phyloP scores from a whole-genome alignment of 176 grass and related monocot genomes.

The Avena atlantica region DNA sequence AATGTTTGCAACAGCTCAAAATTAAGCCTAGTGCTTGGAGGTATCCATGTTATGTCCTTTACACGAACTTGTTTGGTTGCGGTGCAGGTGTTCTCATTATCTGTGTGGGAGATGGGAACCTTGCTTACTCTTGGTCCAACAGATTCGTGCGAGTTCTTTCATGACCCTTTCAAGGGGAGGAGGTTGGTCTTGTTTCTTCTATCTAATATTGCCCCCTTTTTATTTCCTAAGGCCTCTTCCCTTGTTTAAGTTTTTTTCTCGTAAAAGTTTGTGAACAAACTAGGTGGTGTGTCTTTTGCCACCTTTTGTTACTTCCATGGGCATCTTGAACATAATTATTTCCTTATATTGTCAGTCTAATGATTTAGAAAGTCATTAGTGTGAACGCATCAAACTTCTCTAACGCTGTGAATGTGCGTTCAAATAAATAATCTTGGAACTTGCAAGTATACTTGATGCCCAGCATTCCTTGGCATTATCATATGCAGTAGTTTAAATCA shows the following conservation, averaged over 20 bases:
- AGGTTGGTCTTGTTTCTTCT: conserved; percentile 49
- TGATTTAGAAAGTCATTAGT: not conserved
- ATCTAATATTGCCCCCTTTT: not conserved
- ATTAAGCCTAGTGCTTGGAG: not conserved
- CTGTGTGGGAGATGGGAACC: conserved; percentile 79
- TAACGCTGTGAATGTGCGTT: not conserved
- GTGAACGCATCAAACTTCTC: not conserved
- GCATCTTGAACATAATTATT: conserved; percentile 1
- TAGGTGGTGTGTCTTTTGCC: not conserved
- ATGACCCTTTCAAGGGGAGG: conserved; percentile 87
- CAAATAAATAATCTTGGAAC: not conserved
- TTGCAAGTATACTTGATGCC: not conserved
- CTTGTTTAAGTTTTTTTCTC: not conserved
- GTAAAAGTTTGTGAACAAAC: not conserved
- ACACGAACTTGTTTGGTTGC: conserved; percentile 33
- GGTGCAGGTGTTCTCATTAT: conserved; percentile 80
- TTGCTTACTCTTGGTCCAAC: conserved; percentile 77
- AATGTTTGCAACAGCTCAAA: not conserved
- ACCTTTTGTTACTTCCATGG: not conserved
- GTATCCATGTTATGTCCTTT: not conserved
- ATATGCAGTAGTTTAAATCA: not conserved
- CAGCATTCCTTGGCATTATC: not conserved
- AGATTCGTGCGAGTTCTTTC: conserved; percentile 94
- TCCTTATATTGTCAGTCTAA: not conserved
- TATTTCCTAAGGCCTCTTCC: not conserved